These are phyloP conservation scores for Coniella lustricola DNA, from an alignment of 2,329 filamentous ascomycete species.

Conservation along the genomic window DNA sequence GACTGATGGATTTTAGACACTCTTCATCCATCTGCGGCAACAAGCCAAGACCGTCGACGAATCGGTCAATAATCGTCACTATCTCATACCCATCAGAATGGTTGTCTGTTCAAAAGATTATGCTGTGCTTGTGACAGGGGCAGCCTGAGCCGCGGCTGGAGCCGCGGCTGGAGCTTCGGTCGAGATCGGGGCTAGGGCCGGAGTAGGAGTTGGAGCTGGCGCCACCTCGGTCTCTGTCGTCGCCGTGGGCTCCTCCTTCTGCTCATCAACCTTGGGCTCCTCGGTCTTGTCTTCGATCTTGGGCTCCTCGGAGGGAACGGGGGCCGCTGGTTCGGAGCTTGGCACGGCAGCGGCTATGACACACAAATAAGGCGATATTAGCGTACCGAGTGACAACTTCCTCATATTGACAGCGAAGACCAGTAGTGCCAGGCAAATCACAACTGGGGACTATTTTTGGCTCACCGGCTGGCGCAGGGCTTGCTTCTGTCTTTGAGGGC, in stretches of 20 bases:
- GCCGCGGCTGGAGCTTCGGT: constrained; percentile 15
- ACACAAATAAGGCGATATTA: neutral
- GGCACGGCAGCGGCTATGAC: constrained; percentile 17
- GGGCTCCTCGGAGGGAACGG: constrained; percentile 16
- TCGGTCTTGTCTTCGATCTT: constrained; percentile 20
- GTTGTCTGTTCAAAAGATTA: neutral
- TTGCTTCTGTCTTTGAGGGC: constrained; percentile 30
- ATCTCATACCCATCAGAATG: too few relatives aligned
- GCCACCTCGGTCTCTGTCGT: too few relatives aligned
- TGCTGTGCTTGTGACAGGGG: constrained; percentile 3
- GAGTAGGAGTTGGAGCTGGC: too few relatives aligned
- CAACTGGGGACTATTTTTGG: neutral
- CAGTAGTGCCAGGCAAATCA: neutral
- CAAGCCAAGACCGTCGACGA: too few relatives aligned
- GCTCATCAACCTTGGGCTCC: constrained; percentile 18
- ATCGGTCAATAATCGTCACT: too few relatives aligned
- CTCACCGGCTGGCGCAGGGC: constrained; percentile 26
- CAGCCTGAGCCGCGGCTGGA: constrained; percentile 15
- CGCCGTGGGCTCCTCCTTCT: constrained; percentile 12
- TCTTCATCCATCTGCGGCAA: too few relatives aligned
- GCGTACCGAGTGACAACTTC: neutral
- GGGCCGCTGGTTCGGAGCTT: constrained; percentile 19
- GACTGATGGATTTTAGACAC: too few relatives aligned
- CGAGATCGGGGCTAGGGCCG: too few relatives aligned
- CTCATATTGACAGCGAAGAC: constrained; percentile 1